Percentiles rank a stretch among this genome's conserved stretches.
Evolutionary conservation across 768 basidiomycete species (phyloP).

Genomic region (Rhodotorula diobovata): DNA sequence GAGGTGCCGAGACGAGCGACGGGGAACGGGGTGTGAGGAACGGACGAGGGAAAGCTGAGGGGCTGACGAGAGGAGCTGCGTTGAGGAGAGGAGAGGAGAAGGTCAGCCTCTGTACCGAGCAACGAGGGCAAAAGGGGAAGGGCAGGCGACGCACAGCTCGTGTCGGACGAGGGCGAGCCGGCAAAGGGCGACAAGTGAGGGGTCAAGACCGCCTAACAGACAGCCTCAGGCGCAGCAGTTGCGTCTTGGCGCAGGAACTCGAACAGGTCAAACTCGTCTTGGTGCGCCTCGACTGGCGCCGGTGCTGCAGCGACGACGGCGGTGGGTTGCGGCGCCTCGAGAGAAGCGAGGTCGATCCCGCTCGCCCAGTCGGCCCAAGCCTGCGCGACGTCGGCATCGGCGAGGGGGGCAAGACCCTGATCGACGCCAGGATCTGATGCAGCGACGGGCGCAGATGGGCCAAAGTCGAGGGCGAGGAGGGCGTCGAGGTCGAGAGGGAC

Average conservation of each 20-base stretch:
- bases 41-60: neutral
- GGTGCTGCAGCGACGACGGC: neutral
- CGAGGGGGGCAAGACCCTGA: constrained; percentile 8
- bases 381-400: neutral
- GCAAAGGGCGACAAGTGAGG: no score
- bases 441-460: constrained; percentile 4
- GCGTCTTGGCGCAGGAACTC: constrained; percentile 25
- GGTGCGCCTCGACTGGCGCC: no score
- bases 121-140: neutral
- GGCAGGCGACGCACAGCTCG: neutral
- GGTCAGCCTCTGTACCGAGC: no score
- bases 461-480: neutral
- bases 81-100: neutral
- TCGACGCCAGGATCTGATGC: constrained; percentile 30
- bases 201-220: constrained; percentile 17
- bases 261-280: constrained; percentile 27
- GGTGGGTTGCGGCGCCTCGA: no score
- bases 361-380: constrained; percentile 33
- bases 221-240: constrained; percentile 10
- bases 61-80: no score
- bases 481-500: constrained; percentile 1
- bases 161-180: no score
- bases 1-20: neutral
- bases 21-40: neutral
- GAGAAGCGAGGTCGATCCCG: neutral